Evolutionary conservation across 331 rosid genomes (phyloP), one percentile per base, ranked within the genome.

Genomic region (Arachis monticola): DNA sequence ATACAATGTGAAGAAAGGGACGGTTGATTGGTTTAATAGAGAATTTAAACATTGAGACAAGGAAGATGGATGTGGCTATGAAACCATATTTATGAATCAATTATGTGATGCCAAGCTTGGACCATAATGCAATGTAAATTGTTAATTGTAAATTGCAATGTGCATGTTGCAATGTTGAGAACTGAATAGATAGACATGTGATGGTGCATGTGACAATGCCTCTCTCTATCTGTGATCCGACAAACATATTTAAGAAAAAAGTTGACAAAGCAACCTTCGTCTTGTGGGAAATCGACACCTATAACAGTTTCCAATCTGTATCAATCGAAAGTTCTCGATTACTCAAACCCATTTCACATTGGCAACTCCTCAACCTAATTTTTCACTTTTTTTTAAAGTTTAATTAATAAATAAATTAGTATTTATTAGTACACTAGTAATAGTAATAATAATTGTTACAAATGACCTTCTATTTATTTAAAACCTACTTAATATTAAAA

Each of bases 121-220:
- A 64, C 9, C 48, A 8, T 64, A 46, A n/a, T 35, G 40, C 4
- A 35, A 4, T 35, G 40, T 35, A 3, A 3, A 32, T 32, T 32
- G 38, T 32, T 32, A 32, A 35, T 35, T 35, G 40, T 35, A 35
- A 35, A 35, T 35, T 35, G 5, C 5, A 35, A 35, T 6, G 59
- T 53, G 27, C 7, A 53, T 80, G 66, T 61, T 35, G 73, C 14
- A 53, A 52, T 84, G 73, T 67, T 70, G 80, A 84, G 65, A 35
- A 35, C 4, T 35, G 57, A 62, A 68, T 72, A 78, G 69, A 51
- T n/a, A 55, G 17, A 9, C 83, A 81, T 71, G 79, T 71, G 82
- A 79, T 72, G 45, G 62, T 79, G 70, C 85, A 52, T 84, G 88
- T 72, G 70, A 73, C 12, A 61, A 62, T 38, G 61, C 74, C 22